phyloP scores from a whole-genome alignment of 73 alveolate genomes.

The Breviolum minutum region DNA sequence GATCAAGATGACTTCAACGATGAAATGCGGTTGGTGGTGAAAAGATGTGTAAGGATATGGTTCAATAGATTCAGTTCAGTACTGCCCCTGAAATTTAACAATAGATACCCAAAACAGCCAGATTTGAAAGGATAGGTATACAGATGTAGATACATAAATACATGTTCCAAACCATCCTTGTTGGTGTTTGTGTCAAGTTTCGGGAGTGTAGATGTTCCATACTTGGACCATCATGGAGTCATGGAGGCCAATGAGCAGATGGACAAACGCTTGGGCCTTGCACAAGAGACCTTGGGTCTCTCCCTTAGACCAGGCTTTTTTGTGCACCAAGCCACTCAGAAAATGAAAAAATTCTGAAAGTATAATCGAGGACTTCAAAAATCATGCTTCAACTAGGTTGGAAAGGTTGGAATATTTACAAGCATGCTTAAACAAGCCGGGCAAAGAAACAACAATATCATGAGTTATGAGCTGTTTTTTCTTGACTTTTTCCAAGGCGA shows the following conservation, averaged over 20 bases:
- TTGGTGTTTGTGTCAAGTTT: too few relatives aligned
- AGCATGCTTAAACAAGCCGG: neutral
- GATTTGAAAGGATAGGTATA: too few relatives aligned
- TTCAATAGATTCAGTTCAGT: too few relatives aligned
- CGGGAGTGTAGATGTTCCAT: too few relatives aligned
- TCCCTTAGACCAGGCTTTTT: neutral
- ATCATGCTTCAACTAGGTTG: neutral
- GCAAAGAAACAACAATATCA: neutral
- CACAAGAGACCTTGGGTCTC: constrained; percentile 46
- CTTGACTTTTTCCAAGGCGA: constrained; percentile 19
- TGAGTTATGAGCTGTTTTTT: neutral
- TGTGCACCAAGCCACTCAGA: too few relatives aligned
- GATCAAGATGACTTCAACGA: neutral
- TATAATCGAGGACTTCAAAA: neutral
- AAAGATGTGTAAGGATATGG: too few relatives aligned
- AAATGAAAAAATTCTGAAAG: too few relatives aligned
- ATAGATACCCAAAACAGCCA: too few relatives aligned
- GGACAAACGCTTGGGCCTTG: constrained; percentile 78
- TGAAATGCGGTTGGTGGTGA: neutral
- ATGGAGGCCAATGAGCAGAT: constrained; percentile 85
- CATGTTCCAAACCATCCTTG: too few relatives aligned
- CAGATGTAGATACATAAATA: too few relatives aligned
- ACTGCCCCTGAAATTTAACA: too few relatives aligned
- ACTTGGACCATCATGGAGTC: neutral
- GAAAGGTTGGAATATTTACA: too few relatives aligned